Evolutionary conservation across 768 basidiomycete species (phyloP), one percentile per base, ranked within the genome.

Genomic region (Tephrocybe sp.): DNA sequence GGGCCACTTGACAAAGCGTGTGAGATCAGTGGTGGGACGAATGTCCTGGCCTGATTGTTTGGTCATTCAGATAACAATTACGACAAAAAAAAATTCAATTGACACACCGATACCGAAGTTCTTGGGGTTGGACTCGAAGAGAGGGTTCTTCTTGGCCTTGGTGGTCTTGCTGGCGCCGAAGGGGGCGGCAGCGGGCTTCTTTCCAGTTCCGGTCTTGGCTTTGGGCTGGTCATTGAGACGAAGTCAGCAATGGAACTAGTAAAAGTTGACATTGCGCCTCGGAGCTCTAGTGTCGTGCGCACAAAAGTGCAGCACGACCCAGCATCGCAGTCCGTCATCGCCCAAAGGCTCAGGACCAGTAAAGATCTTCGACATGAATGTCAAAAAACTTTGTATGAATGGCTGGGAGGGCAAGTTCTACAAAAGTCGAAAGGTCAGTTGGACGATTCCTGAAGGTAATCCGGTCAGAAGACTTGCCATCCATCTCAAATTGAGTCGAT

Each of bases 1-100:
- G 60, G 95, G 95, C 95, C 95, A 99, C 71, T 97, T 97, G 75
- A 97, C 91, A 76, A 97, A 97, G 68, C 94, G 91, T 50, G 91
- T 95, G 57, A 97, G 73, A 73, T 98, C 95, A 47, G 82, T 82
- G 68, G 79, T 80, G 63, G 87, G 94, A 61, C 87, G 90, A 61
- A 97, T 81, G 71, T 95, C 91, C 75, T 94, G 92, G 64, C 95
- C 95, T 95, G 52, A 9, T 19, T 15, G 11, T 22, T 27, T 4
- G 3, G 24, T 34, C 13, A 7, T n/a, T 45, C 15, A 39, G 34
- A 29, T 10, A 23, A 27, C 30, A n/a, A 29, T 1, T 13, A 19
- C 21, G 15, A 6, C 3, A 33, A 25, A 1, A 3, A 33, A 3
- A 38, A 49, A 37, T 1, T 37, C 49, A 15, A 19, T 27, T 9